Conservation (phyloP, 805 yeast genomes). For the Priceomyces melissophilus region DNA sequence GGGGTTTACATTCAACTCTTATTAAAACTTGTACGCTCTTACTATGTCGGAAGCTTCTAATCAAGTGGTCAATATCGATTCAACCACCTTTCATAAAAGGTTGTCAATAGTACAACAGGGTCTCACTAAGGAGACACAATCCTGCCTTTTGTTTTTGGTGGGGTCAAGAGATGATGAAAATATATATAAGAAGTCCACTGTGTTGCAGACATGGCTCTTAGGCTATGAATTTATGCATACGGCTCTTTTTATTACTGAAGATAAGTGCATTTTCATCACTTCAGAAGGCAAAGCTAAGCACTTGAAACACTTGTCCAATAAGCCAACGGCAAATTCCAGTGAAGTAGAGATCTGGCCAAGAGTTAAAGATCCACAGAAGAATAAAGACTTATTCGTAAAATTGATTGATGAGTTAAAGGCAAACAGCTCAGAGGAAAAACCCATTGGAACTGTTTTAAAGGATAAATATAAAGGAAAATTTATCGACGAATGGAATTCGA, state of each 20-base stretch:
- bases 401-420: conserved; percentile 46
- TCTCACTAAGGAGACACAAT: conserved; percentile 19
- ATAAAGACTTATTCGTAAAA: conserved; percentile 60
- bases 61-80: conserved; percentile 53
- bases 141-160: conserved; percentile 54
- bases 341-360: conserved; percentile 63
- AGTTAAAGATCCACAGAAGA: conserved; percentile 77
- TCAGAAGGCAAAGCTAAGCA: conserved; percentile 83
- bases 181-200: conserved; percentile 84
- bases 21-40: too few species aligned
- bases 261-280: conserved; percentile 64
- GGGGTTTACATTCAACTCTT: too few species aligned
- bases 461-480: conserved; percentile 84
- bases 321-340: conserved; percentile 37
- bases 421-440: conserved; percentile 30
- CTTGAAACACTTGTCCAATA: conserved; percentile 53
- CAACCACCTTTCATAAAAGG: conserved; percentile 50
- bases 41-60: too few species aligned
- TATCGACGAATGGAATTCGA: conserved; percentile 71
- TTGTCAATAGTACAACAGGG: conserved; percentile 38
- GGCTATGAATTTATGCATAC: conserved; percentile 98
- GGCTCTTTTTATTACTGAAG: conserved; percentile 59
- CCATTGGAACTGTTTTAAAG: conserved; percentile 65
- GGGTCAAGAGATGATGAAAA: conserved; percentile 87
- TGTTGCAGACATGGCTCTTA: conserved; percentile 84